Conservation (phyloP, 73 alveolate genomes). For the Paramecium sexaurelia region DNA sequence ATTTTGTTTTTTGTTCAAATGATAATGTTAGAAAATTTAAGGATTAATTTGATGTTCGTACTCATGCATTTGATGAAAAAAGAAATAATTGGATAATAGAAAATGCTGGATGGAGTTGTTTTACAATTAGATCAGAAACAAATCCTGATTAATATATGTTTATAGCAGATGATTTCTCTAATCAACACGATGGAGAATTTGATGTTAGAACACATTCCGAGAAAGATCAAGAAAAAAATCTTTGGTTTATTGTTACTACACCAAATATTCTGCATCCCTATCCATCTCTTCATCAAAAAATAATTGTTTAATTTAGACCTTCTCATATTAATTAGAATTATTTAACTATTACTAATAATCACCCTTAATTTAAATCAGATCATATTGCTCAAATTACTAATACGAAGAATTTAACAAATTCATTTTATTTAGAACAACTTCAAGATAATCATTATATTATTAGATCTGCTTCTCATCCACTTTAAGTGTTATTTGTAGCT, state of each 20-base stretch:
- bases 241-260: not conserved
- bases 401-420: not conserved
- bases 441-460: not conserved
- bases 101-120: not conserved
- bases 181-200: not conserved
- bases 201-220: slow-evolving; percentile 2
- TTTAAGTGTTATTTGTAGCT: not conserved
- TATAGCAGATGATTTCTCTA: not conserved
- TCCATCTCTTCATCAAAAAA: not conserved
- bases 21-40: slow-evolving; percentile 47
- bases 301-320: not conserved
- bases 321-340: no score
- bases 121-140: slow-evolving; percentile 6
- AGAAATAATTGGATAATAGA: slow-evolving; percentile 37
- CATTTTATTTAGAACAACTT: not conserved
- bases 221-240: not conserved
- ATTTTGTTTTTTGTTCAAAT: slow-evolving; percentile 53
- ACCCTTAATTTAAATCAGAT: not conserved
- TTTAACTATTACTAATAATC: not conserved
- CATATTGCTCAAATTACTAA: not conserved
- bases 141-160: not conserved
- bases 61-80: slow-evolving; percentile 11
- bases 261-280: not conserved
- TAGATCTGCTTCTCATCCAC: not conserved
- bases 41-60: not conserved